phyloP scores from a whole-genome alignment of 2,329 filamentous ascomycete species.

The Penicillium psychrosexuale region DNA sequence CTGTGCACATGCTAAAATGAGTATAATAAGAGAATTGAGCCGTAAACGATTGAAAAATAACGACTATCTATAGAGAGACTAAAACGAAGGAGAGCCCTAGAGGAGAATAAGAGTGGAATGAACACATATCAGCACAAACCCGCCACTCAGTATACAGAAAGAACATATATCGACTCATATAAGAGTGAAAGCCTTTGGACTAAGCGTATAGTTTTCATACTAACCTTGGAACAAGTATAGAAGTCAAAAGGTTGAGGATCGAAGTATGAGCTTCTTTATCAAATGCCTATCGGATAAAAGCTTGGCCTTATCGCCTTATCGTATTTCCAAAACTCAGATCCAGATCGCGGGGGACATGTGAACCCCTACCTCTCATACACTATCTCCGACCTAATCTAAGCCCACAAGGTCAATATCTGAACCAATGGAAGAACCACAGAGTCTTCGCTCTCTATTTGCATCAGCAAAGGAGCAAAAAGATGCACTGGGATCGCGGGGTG shows the following conservation, averaged over 20 bases:
- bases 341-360: constrained; percentile 19
- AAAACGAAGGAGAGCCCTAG: neutral
- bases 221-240: neutral
- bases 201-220: neutral
- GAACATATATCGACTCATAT: neutral
- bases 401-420: constrained; percentile 16
- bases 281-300: neutral
- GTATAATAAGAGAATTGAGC: neutral
- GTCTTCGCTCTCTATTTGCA: constrained; percentile 54
- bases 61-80: neutral
- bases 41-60: neutral
- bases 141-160: neutral
- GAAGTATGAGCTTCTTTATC: neutral
- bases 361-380: neutral
- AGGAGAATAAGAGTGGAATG: neutral
- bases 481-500: constrained; percentile 60
- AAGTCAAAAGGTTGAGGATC: neutral
- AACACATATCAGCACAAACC: neutral
- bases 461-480: constrained; percentile 55
- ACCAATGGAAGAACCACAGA: constrained; percentile 49
- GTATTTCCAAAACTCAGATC: constrained; percentile 24
- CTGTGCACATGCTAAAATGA: neutral
- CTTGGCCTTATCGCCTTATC: constrained; percentile 8
- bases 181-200: too few relatives aligned
- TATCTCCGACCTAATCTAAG: neutral